Base-by-base conservation (phyloP, 441 rosid genomes). In the Adansonia rubrostipa region DNA sequence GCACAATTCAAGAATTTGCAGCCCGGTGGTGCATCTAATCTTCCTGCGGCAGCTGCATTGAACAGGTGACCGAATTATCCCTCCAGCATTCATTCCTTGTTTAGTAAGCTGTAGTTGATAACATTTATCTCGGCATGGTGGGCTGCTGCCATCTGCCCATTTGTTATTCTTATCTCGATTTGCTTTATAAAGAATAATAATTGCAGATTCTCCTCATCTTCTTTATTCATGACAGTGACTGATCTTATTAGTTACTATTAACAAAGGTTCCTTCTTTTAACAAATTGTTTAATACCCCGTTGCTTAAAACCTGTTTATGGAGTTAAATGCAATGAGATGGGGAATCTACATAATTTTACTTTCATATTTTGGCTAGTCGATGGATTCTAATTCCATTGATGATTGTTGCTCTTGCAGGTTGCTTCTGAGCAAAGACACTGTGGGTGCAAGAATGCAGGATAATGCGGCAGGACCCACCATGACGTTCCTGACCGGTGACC, bases 1-100 rank as follows among this genome's bases (percentile, higher is more conserved):
- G 67, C 86, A n/a, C 85, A 78, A 74, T 64, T 85, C 58, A 88
- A 82, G 81, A 75, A 75, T 73, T 73, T 71, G 78, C 86, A 84
- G 74, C 79, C 86, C 17, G 82, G 54, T 65, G 80, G 72, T 71
- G 69, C 80, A 14, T 73, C 81, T 63, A 79, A 77, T 80, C 83
- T 81, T 20, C 72, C 85, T 57, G 63, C 83, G 6, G 81, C 78
- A 72, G 78, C 82, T 13, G 64, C 81, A 67, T 77, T 81, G 73
- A 84, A 83, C 85, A 85, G 90, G 93, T 88, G 79, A 54, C 22
- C 48, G n/a, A 6, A 11, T 79, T 65, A 65, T 66, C 54, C 74
- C 15, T 2, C 63, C 40, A 19, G 70, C 71, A 50, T 61, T 57
- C 33, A n/a, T 36, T 63, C 10, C 62, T 45, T 36, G 4, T 20